Conservation (phyloP, 306 rosid genomes). For the Glycine latifolia region DNA sequence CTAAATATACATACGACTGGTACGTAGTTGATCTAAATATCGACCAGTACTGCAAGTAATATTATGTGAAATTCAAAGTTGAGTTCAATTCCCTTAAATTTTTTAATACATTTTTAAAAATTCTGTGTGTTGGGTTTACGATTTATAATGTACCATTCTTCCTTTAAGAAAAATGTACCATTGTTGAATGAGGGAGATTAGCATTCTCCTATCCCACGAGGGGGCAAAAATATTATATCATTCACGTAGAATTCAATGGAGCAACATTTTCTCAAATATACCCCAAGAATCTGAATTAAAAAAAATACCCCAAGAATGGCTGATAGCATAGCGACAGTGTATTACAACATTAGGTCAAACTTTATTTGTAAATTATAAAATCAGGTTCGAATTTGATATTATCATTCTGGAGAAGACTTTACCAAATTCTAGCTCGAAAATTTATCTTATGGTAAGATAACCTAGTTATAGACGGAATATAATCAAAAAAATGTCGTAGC, state of each 20-base stretch:
- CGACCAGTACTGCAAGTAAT: background rate
- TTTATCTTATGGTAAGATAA: background rate
- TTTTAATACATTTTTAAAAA: too few relatives aligned
- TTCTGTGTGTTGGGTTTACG: too few relatives aligned
- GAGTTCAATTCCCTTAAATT: background rate
- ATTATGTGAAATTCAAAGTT: conserved; percentile 18
- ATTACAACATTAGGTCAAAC: background rate
- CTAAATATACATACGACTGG: background rate
- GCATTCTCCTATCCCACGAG: background rate
- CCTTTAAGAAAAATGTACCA: background rate
- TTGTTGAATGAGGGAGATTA: background rate
- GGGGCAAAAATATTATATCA: background rate
- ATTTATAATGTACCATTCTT: too few relatives aligned
- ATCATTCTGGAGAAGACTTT: background rate
- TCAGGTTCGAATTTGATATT: background rate
- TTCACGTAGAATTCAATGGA: background rate
- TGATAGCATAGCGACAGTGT: background rate
- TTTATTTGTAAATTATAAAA: background rate
- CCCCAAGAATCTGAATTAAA: too few relatives aligned
- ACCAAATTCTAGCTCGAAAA: background rate
- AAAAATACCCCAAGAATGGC: too few relatives aligned
- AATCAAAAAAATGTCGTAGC: background rate
- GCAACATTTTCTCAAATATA: background rate
- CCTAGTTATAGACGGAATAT: background rate
- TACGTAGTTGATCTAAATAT: background rate